Evolutionary conservation across 345 rosid genomes (phyloP).

Genomic region (Eucalyptus decipiens): DNA sequence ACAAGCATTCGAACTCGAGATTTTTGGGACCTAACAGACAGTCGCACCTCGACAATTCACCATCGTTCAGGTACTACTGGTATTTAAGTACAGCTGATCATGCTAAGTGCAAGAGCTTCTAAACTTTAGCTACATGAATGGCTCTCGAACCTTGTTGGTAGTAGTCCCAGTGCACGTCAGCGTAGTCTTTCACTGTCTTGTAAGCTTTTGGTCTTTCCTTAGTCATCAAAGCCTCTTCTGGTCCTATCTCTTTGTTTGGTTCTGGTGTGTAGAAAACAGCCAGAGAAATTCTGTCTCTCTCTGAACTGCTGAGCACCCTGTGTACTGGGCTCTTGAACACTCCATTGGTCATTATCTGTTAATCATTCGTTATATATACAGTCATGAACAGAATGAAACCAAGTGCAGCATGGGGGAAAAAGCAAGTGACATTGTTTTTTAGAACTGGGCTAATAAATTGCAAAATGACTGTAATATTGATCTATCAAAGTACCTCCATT

Average conservation of each 20-base stretch:
- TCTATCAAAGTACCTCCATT: slow-evolving; percentile 15
- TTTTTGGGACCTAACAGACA: neutral
- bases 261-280: slow-evolving; percentile 32
- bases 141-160: slow-evolving; percentile 17
- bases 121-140: slow-evolving; percentile 6
- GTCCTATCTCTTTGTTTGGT: slow-evolving; percentile 12
- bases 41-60: neutral
- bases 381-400: neutral
- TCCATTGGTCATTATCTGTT: slow-evolving; percentile 47
- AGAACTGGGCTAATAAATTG: neutral
- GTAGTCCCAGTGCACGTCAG: slow-evolving; percentile 7
- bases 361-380: neutral
- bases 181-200: slow-evolving; percentile 8
- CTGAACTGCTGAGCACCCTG: slow-evolving; percentile 25
- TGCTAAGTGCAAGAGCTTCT: neutral
- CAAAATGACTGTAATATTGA: neutral
- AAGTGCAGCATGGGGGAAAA: neutral
- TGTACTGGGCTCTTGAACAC: slow-evolving; percentile 35
- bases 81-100: neutral
- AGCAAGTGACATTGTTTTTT: neutral
- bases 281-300: slow-evolving; percentile 24
- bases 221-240: slow-evolving; percentile 6
- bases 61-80: neutral
- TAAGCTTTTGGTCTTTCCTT: neutral
- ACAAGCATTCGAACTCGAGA: neutral